Percentiles rank a stretch among this genome's conserved stretches.
Conservation (phyloP, 2,329 filamentous ascomycete genomes). For the Ambrosiella beaveri region DNA sequence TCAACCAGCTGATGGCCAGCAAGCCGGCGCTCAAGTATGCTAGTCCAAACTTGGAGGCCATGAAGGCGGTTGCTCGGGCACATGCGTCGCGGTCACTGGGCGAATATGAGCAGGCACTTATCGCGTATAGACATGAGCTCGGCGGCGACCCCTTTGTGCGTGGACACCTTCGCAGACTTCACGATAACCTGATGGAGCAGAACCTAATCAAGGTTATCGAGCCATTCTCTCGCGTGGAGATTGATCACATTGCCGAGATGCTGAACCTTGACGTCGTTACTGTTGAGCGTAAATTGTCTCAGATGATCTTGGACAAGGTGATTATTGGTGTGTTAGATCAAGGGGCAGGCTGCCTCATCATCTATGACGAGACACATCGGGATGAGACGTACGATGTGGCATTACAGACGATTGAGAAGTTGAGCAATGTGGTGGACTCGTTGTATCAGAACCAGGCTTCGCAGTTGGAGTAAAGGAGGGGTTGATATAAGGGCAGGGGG, state of each 20-base stretch:
- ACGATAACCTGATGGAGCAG: constrained; percentile 98
- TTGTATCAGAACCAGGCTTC: constrained; percentile 96
- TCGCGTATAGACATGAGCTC: constrained; percentile 80
- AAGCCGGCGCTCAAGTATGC: constrained; percentile 97
- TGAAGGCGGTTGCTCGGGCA: constrained; percentile 95
- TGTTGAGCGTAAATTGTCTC: constrained; percentile 92
- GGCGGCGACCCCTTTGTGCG: constrained; percentile 92
- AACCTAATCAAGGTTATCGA: constrained; percentile 99
- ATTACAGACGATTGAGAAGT: constrained; percentile 85
- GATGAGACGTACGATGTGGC: constrained; percentile 92
- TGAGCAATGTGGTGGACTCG: constrained; percentile 93
- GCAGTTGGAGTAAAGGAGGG: constrained; percentile 57
- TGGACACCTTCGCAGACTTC: constrained; percentile 85
- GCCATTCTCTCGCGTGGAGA: constrained; percentile 93
- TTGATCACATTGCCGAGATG: constrained; percentile 93
- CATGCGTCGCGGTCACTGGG: constrained; percentile 91
- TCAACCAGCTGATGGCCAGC: constrained; percentile 82
- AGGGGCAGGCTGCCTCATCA: constrained; percentile 90
- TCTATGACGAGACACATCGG: constrained; percentile 86
- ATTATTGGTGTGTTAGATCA: constrained; percentile 96
- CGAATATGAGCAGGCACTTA: constrained; percentile 88
- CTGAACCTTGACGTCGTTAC: constrained; percentile 90
- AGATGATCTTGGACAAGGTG: constrained; percentile 99
- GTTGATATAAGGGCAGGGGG: background rate
- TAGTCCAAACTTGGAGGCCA: constrained; percentile 87